Evolutionary conservation across 805 yeast species (phyloP).

Genomic region (Pichia scutulata): DNA sequence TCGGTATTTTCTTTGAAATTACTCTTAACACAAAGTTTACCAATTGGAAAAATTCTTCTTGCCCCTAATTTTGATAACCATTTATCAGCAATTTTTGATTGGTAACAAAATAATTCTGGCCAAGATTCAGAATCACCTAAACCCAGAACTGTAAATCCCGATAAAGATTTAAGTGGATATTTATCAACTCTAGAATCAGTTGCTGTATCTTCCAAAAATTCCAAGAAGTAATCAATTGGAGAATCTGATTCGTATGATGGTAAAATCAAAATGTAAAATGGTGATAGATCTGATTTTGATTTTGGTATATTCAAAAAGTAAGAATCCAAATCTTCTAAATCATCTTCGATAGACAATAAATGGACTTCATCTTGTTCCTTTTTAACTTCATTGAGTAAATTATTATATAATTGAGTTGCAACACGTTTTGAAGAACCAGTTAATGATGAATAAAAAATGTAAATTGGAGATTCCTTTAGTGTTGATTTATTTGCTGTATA

Average conservation of each 20-base stretch:
- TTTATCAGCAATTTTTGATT: conserved; percentile 66
- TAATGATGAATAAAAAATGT: conserved; percentile 73
- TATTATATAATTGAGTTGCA: conserved; percentile 45
- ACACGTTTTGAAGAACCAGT: conserved; percentile 76
- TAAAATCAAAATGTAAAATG: conserved; percentile 60
- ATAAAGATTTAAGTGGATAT: conserved; percentile 57
- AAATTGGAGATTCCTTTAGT: conserved; percentile 47
- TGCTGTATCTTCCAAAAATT: conserved; percentile 69
- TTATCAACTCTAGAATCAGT: conserved; percentile 84
- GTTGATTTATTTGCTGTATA: conserved; percentile 15
- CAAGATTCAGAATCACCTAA: conserved; percentile 84
- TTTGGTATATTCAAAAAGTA: conserved; percentile 64
- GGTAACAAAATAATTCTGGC: conserved; percentile 75
- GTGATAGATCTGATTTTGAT: not conserved
- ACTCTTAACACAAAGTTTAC: conserved; percentile 73
- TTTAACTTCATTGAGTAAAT: conserved; percentile 24
- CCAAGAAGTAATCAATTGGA: conserved; percentile 82
- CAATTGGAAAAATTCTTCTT: conserved; percentile 74
- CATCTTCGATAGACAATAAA: conserved; percentile 68
- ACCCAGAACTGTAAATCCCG: conserved; percentile 83
- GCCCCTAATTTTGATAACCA: conserved; percentile 81
- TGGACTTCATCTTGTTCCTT: conserved; percentile 34
- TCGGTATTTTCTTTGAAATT: conserved; percentile 45
- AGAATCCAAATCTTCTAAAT: conserved; percentile 73
- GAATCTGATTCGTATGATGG: conserved; percentile 93